Conservation (phyloP, 306 rosid genomes). For the Acacia crassicarpa region DNA sequence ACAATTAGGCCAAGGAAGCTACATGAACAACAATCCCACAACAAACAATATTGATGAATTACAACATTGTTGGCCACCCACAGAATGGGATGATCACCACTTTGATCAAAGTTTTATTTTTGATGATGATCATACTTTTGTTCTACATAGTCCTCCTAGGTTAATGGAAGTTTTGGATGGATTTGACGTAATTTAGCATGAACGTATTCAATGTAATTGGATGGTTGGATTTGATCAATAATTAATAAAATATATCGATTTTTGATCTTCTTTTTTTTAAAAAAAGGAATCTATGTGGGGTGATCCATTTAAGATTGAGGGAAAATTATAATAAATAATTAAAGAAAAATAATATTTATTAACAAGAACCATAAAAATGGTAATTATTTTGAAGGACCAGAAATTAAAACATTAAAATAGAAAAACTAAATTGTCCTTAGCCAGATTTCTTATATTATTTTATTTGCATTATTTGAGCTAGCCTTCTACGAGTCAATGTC, state of each 20-base stretch:
- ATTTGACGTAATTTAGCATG: not conserved
- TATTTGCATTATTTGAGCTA: no score
- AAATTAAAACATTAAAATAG: no score
- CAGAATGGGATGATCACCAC: not conserved
- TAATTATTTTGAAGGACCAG: no score
- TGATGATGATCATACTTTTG: not conserved
- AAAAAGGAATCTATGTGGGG: no score
- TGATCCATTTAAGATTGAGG: no score
- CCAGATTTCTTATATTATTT: no score
- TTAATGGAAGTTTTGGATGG: slow-evolving; percentile 8
- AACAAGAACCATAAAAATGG: no score
- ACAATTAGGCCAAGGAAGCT: not conserved
- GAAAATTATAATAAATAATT: no score
- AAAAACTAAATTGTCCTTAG: no score
- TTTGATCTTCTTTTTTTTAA: not conserved
- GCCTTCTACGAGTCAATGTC: not conserved
- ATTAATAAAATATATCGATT: not conserved
- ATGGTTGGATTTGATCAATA: not conserved
- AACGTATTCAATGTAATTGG: not conserved
- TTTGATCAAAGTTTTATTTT: not conserved
- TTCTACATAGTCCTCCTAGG: slow-evolving; percentile 2
- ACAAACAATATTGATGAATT: not conserved
- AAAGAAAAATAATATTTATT: no score
- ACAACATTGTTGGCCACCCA: not conserved
- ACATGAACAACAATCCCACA: no score